Conservation (phyloP, 192 early-diverging fungal species). For the Haplosporangium gracile region DNA sequence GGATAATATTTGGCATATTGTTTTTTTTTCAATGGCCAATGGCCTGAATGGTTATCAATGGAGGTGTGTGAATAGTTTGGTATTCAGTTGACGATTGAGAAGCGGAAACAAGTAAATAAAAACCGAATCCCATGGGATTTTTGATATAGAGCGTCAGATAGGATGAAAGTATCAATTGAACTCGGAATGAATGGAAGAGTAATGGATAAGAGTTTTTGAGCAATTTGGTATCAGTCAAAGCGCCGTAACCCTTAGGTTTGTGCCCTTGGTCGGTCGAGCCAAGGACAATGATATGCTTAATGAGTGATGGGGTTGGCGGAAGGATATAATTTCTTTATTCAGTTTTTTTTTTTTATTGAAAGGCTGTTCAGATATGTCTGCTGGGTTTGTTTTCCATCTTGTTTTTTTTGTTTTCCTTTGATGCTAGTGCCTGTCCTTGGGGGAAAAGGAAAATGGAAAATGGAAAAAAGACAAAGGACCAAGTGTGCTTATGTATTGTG, state of each 20-base stretch:
- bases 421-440: neutral
- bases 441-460: neutral
- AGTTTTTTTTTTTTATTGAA: neutral
- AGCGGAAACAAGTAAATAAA: neutral
- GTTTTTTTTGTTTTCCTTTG: neutral
- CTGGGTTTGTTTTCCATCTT: constrained; percentile 8
- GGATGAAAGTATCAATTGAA: neutral
- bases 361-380: neutral
- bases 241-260: neutral
- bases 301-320: neutral
- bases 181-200: no score
- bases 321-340: neutral
- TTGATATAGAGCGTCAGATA: neutral
- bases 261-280: neutral
- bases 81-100: neutral
- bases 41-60: neutral
- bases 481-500: neutral
- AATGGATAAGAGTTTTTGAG: no score
- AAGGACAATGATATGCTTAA: neutral
- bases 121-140: neutral
- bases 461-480: neutral
- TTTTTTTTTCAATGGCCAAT: neutral
- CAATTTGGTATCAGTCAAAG: neutral
- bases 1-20: neutral
- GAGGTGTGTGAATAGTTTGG: neutral